Percentiles rank a stretch among this genome's conserved stretches.
phyloP scores from a whole-genome alignment of 345 rosid species.

The Stellera chamaejasme region DNA sequence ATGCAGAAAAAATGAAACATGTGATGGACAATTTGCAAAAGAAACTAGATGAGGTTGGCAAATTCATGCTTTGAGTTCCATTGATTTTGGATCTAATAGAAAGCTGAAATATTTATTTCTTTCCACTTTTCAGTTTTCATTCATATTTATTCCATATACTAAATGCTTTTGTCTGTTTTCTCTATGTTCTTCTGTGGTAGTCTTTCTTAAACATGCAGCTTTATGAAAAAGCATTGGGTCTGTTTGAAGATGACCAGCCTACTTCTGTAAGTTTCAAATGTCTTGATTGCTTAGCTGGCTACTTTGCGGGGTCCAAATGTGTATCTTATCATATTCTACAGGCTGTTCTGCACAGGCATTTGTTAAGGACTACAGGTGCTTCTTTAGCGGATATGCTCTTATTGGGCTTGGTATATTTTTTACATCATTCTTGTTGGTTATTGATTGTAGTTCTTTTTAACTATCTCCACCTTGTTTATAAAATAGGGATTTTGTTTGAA shows the following conservation, averaged over 20 bases:
- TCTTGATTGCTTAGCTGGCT: conserved; percentile 1
- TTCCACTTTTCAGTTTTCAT: neutral
- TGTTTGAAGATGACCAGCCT: conserved; percentile 86
- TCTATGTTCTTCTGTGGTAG: conserved; percentile 33
- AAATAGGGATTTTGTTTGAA: no score
- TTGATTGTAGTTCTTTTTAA: neutral
- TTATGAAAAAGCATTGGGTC: conserved; percentile 79
- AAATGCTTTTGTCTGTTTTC: conserved; percentile 1
- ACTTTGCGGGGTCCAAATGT: conserved; percentile 17
- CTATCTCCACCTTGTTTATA: no score
- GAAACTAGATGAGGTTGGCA: conserved; percentile 83
- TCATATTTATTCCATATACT: conserved; percentile 3
- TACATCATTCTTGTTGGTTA: conserved; percentile 5
- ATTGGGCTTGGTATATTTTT: conserved; percentile 53
- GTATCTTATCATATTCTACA: conserved; percentile 25
- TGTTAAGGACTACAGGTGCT: conserved; percentile 76
- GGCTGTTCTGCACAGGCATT: conserved; percentile 85
- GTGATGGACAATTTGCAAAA: conserved; percentile 81
- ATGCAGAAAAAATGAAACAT: conserved; percentile 66
- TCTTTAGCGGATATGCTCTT: conserved; percentile 59
- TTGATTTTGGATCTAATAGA: conserved; percentile 2
- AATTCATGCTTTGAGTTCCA: conserved; percentile 11
- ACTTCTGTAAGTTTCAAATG: conserved; percentile 58
- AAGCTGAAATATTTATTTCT: no score
- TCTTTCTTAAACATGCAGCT: conserved; percentile 86